These are phyloP conservation scores for Penicillium corylophilum DNA, from an alignment of 2,329 filamentous ascomycete species.

Conservation along the genomic window DNA sequence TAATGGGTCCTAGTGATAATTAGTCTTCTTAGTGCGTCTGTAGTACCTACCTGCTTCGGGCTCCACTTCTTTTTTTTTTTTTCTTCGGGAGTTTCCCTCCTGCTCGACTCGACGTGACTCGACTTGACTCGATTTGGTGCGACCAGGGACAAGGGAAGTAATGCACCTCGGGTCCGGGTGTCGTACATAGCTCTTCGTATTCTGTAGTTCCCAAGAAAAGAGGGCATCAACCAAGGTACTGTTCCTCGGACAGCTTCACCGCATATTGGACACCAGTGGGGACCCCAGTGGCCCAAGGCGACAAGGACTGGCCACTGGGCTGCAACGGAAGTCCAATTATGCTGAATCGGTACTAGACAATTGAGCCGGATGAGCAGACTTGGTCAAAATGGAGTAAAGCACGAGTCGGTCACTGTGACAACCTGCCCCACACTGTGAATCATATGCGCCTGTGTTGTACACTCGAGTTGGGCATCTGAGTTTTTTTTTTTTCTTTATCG, in stretches of 20 bases:
- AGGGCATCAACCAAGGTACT: constrained; percentile 10
- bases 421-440: constrained; percentile 15
- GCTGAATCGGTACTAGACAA: not conserved
- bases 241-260: constrained; percentile 20
- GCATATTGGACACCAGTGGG: constrained; percentile 20
- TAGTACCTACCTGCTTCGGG: not conserved
- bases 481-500: constrained; percentile 17
- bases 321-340: constrained; percentile 7
- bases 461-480: constrained; percentile 16
- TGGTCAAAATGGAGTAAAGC: constrained; percentile 11
- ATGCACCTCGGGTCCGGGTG: not conserved
- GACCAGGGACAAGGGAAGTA: not conserved
- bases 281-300: constrained; percentile 7
- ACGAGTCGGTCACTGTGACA: constrained; percentile 27
- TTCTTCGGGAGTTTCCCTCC: not conserved
- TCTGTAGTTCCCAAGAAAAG: not conserved
- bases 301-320: constrained; percentile 13
- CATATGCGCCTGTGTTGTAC: constrained; percentile 14
- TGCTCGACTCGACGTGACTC: not conserved
- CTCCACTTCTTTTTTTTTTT: not conserved
- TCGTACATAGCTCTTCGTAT: not conserved
- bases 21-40: not conserved
- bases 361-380: not conserved
- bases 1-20: constrained; percentile 1
- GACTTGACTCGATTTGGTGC: not conserved